Conservation (phyloP, 495 filamentous ascomycete species). For the Apiosordaria backusii region DNA sequence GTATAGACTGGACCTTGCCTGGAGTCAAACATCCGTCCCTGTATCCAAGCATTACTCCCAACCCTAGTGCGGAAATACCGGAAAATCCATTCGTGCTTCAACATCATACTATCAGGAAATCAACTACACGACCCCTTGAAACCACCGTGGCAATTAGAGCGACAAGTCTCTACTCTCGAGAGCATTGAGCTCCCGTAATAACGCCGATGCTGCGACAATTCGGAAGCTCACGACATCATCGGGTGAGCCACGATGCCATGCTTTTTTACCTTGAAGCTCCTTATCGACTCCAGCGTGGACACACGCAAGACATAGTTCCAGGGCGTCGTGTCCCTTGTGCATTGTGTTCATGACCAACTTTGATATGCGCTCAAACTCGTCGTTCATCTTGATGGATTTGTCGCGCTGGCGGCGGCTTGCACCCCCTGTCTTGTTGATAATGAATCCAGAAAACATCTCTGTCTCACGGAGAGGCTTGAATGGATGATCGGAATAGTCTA, state of each 20-base stretch:
- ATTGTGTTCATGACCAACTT: slow-evolving; percentile 45
- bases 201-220: slow-evolving; percentile 37
- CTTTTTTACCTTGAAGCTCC: background rate
- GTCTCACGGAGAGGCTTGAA: slow-evolving; percentile 59
- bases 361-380: slow-evolving; percentile 55
- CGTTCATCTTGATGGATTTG: slow-evolving; percentile 55
- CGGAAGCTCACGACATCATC: slow-evolving; percentile 38
- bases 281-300: slow-evolving; percentile 25
- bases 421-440: slow-evolving; percentile 60
- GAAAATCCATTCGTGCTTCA: too few relatives aligned
- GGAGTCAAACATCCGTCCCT: too few relatives aligned
- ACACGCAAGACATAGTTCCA: slow-evolving; percentile 43
- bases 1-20: too few relatives aligned
- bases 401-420: slow-evolving; percentile 63
- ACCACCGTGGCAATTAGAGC: background rate
- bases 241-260: slow-evolving; percentile 12
- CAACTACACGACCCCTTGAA: background rate
- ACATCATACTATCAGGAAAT: too few relatives aligned
- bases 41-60: too few relatives aligned
- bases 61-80: too few relatives aligned
- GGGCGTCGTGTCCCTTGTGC: slow-evolving; percentile 20
- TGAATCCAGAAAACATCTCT: slow-evolving; percentile 72
- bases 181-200: slow-evolving; percentile 34
- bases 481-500: slow-evolving; percentile 55
- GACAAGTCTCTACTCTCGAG: slow-evolving; percentile 2